Evolutionary conservation across 140 eudicot species (phyloP).

Genomic region (Anethum foeniculum): DNA sequence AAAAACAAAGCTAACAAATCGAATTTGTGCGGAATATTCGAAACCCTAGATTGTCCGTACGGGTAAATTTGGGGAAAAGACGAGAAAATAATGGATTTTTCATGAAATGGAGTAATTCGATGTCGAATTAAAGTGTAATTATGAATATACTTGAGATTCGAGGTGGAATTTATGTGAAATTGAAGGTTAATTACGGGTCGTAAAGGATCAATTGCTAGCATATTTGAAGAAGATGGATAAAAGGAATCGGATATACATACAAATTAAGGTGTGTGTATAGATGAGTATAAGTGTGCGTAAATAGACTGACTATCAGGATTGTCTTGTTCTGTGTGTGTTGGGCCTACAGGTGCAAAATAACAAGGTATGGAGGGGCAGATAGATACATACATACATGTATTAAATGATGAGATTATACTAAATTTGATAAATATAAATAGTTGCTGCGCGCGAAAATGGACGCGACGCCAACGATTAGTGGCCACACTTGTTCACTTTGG

Average conservation of each 20-base stretch:
- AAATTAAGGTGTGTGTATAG: background rate
- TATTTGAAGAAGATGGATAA: constrained; percentile 11
- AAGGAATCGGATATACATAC: background rate
- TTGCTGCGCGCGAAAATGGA: constrained; percentile 1
- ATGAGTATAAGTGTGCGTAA: background rate
- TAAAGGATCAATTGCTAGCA: constrained; percentile 40
- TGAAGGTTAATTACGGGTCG: constrained; percentile 43
- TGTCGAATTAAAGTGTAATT: constrained; percentile 23
- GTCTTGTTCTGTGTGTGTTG: background rate
- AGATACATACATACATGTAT: background rate
- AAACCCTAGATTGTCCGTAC: constrained; percentile 50
- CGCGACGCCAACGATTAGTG: background rate
- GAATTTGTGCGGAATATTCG: constrained; percentile 22
- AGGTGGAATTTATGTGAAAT: constrained; percentile 30
- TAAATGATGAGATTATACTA: too few species aligned
- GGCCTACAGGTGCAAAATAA: background rate
- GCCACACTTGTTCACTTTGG: background rate
- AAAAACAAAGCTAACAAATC: constrained; percentile 23
- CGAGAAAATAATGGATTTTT: constrained; percentile 15
- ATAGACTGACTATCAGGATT: background rate
- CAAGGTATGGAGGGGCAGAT: background rate
- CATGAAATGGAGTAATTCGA: constrained; percentile 21
- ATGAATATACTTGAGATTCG: constrained; percentile 20
- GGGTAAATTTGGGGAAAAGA: constrained; percentile 22
- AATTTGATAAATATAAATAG: background rate